Evolutionary conservation across 2,329 filamentous ascomycete genomes (phyloP).

Genomic region (Verruconis gallopava): DNA sequence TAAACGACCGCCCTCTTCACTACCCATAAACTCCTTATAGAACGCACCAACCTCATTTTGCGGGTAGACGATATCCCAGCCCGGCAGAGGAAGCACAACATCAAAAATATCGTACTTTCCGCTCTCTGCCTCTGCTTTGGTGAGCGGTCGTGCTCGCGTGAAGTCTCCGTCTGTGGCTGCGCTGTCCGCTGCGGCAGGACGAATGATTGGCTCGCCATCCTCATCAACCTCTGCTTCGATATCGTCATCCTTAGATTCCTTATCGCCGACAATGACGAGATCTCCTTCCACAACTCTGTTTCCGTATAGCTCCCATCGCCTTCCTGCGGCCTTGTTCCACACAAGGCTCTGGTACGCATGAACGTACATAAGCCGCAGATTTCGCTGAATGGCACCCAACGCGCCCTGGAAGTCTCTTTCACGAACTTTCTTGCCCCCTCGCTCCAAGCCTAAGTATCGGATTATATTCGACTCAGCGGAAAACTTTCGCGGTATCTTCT

Average conservation of each 20-base stretch:
- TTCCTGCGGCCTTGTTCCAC: constrained; percentile 78
- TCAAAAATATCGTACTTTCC: constrained; percentile 75
- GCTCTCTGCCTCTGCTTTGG: constrained; percentile 61
- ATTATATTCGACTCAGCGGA: constrained; percentile 69
- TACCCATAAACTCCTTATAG: constrained; percentile 78
- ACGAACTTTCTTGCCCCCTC: constrained; percentile 31
- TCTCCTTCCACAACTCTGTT: constrained; percentile 69
- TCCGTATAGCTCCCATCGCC: constrained; percentile 67
- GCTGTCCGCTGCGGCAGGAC: constrained; percentile 44
- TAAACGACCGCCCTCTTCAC: constrained; percentile 60
- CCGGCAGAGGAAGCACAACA: constrained; percentile 81
- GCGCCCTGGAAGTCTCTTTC: constrained; percentile 68
- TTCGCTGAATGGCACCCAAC: constrained; percentile 64
- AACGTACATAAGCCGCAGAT: constrained; percentile 83
- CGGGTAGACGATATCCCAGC: constrained; percentile 81
- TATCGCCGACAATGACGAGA: constrained; percentile 55
- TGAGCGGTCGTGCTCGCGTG: constrained; percentile 59
- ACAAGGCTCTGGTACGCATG: constrained; percentile 93
- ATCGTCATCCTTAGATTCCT: constrained; percentile 29
- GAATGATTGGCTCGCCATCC: constrained; percentile 53
- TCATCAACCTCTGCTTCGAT: constrained; percentile 36
- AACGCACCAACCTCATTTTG: constrained; percentile 69
- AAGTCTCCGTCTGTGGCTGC: constrained; percentile 43
- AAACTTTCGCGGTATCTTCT: constrained; percentile 66
- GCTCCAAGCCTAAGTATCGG: constrained; percentile 49